Base-by-base conservation (phyloP, 768 basidiomycete genomes). In the Hygrophorus pudorinus region DNA sequence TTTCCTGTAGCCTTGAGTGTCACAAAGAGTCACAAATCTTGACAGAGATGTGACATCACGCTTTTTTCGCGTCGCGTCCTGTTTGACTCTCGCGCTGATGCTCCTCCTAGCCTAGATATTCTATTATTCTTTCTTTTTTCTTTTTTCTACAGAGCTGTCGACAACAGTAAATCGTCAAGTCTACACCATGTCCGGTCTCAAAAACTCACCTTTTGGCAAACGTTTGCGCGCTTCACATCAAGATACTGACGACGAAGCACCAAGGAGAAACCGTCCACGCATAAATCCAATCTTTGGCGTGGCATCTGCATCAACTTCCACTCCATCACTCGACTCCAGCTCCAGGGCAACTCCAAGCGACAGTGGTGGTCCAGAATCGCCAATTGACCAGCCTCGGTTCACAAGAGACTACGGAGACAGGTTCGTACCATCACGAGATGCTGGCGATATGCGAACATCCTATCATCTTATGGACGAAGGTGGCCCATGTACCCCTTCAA, bases 171-270 rank as follows among this genome's bases (percentile, higher is more conserved):
- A 13, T n/a, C n/a, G 16, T 5, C 37, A 14, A 30, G 27, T 16
- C 12, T 24, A 21, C 38, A 43, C 38, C 47, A 85, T 85, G 83
- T 79, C 83, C 46, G 76, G 76, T 44, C 73, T 87, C 64, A 85
- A 83, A 69, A 86, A 87, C 63, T 86, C 85, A 55, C 82, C 81
- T 1, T 88, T 85, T 63, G 85, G 83, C 34, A 88, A 87, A 57
- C 78, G 85, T 10, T 70, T 88, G n/a, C 78, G 85, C 34, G 81
- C 81, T 11, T 72, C 79, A 3, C 78, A 82, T 48, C 70, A 73
- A 53, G 79, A 83, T 28, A 58, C 55, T 33, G 80, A 81, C 47
- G 76, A 79, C 41, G 71, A 71, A 33, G 60, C 68, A 2, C 75
- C 73, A 0, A 59, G 74, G 43, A 65, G 75, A 52, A 73, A 63